Percentiles rank a stretch among this genome's conserved stretches.
Evolutionary conservation across 108 stramenopile species (phyloP).

Genomic region (Cyclotella sp.): DNA sequence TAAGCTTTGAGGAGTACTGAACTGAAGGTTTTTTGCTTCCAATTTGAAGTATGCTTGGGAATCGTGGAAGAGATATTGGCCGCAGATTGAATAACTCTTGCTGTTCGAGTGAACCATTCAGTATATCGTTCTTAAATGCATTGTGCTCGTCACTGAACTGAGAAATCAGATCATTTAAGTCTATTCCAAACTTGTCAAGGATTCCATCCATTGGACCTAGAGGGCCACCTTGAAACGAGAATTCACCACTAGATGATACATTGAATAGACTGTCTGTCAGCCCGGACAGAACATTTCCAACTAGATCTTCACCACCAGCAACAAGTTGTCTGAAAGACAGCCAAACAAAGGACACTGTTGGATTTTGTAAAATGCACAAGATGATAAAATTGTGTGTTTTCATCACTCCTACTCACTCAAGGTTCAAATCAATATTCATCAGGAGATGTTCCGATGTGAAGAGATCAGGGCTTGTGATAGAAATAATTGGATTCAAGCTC

Average conservation of each 20-base stretch:
- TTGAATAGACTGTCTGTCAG: slow-evolving; percentile 12
- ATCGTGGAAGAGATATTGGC: slow-evolving; percentile 20
- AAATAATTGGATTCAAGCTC: slow-evolving; percentile 9
- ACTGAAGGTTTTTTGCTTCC: slow-evolving; percentile 32
- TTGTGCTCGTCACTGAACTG: slow-evolving; percentile 9
- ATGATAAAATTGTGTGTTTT: no score
- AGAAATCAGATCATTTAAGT: slow-evolving; percentile 13
- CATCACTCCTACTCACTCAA: slow-evolving; percentile 23
- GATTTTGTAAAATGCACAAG: no score
- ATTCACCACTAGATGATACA: neutral
- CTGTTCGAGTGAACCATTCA: neutral
- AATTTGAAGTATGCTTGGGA: slow-evolving; percentile 30
- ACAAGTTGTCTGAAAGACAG: slow-evolving; percentile 19
- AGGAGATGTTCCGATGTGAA: slow-evolving; percentile 11
- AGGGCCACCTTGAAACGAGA: slow-evolving; percentile 10
- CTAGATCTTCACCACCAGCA: slow-evolving; percentile 13
- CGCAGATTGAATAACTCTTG: slow-evolving; percentile 20
- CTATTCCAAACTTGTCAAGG: slow-evolving; percentile 24
- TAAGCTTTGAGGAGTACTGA: slow-evolving; percentile 18
- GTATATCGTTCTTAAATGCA: slow-evolving; percentile 11
- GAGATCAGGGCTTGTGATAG: slow-evolving; percentile 20
- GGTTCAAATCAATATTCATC: slow-evolving; percentile 21
- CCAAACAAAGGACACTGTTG: no score
- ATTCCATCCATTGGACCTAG: slow-evolving; percentile 19
- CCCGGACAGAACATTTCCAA: slow-evolving; percentile 1